Evolutionary conservation across 2,329 filamentous ascomycete species (phyloP), one percentile per base, ranked within the genome.

Genomic region (Cryphonectria parasitica): DNA sequence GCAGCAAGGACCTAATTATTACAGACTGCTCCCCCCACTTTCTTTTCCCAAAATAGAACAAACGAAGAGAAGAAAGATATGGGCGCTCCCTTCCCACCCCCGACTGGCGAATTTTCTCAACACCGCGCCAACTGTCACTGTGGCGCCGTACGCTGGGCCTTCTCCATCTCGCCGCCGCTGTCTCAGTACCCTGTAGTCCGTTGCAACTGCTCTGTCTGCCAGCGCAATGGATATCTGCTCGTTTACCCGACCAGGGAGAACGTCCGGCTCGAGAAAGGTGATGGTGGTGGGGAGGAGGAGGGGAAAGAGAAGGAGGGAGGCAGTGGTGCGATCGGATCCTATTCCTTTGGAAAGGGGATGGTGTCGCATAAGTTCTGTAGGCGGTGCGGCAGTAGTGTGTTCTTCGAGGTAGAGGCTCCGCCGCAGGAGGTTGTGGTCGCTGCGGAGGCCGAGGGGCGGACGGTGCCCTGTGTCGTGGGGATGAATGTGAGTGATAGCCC

Each of bases 161-260:
- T 71, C 25, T 56, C 61, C 25, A 61, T 70, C 49, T 70, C 65
- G 36, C 69, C 69, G 36, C 69, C 69, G 31, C 65, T 70, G 19
- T 49, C 64, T 0, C 36, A 39, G 0, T 71, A 71, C 45, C 66
- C 69, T 10, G 65, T 54, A 11, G 61, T 71, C 22, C 56, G 22
- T 8, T 71, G 69, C 66, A 68, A 68, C 60, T 71, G 69, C 66
- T 71, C 65, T 7, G 43, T 71, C 41, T 71, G 69, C 25, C 69
- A 71, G 66, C 66, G 69, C 45, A 71, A 71, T 7, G 69, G 69
- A 7, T 71, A 71, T 11, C 8, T 71, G 61, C 60, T 71, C 7
- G 69, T 71, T 10, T 71, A 71, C 34, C 69, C 69, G 17, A 28
- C 49, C 31, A 64, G 61, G 60, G 66, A 68, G 54, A 41, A 68